Evolutionary conservation across 139 green algal species (phyloP), one percentile per base, ranked within the genome.

Genomic region (Chlorella sp.): DNA sequence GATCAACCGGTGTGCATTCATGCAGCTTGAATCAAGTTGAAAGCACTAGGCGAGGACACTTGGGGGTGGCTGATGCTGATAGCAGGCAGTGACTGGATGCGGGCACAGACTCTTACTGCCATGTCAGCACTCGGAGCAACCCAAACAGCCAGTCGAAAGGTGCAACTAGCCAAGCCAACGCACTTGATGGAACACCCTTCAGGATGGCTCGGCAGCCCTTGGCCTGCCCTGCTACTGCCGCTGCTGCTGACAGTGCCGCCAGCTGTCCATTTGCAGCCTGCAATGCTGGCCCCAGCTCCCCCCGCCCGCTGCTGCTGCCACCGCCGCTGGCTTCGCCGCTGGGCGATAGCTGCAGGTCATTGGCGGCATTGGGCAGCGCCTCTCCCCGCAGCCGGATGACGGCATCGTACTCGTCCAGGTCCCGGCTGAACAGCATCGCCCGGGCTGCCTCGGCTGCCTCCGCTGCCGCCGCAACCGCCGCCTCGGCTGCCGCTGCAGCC

Each of bases 311-410:
- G 58, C 77, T 46, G 40, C 77, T 44, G 36, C 67, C 32, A 30
- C 77, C 30, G 36, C 67, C 32, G 69, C 38, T n/a, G 70, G 11
- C 70, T n/a, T 30, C 54, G 54, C 54, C 36, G 51, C 48, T 36
- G 32, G 62, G 32, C 64, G 51, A 11, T 14, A 76, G 54, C 14
- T 36, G 44, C 67, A 87, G 38, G 30, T 36, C 48, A 56, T 46
- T 48, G 54, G 30, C 51, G 26, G 40, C 36, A 16, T 40, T 62
- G 44, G 92, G 91, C 62, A 95, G 80, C 3, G 92, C 92, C 28
- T 96, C 94, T 16, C 73, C 64, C n/a, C 91, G 75, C 60, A 97
- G 86, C 22, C 83, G 60, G 16, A 97, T 40, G 36, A 95, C 68
- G 0, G 84, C 89, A 84, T 96, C 93, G 82, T 94, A 96, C 54